A percentile compares a stretch with the other conserved stretches of the same genome.
Evolutionary conservation across 2,329 filamentous ascomycete genomes (phyloP).

Genomic region (Cyphellophora attinorum): DNA sequence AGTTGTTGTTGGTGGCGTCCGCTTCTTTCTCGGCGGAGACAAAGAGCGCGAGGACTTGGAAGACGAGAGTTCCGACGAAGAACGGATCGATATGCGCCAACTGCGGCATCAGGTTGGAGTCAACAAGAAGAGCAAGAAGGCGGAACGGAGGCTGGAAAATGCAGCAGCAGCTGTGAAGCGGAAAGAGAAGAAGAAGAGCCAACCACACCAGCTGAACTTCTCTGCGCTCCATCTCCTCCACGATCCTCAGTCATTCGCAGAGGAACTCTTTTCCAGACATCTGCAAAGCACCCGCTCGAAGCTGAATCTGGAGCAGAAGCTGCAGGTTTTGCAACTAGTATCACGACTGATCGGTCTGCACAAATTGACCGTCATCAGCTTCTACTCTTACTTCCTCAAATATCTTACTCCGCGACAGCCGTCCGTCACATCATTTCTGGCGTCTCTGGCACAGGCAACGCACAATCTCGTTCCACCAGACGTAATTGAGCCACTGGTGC

Average conservation of each 20-base stretch:
- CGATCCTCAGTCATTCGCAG: conserved; percentile 88
- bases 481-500: conserved; percentile 76
- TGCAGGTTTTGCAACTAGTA: conserved; percentile 83
- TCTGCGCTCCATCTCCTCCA: conserved; percentile 88
- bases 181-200: conserved; percentile 77
- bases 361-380: conserved; percentile 75
- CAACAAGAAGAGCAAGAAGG: conserved; percentile 95
- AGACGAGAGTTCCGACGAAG: conserved; percentile 79
- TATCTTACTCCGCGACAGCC: conserved; percentile 80
- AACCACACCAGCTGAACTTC: conserved; percentile 86
- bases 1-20: conserved; percentile 74
- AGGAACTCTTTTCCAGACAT: conserved; percentile 82
- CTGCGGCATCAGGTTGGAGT: conserved; percentile 78
- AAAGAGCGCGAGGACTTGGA: conserved; percentile 90
- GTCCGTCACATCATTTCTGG: conserved; percentile 85
- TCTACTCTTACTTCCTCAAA: conserved; percentile 96
- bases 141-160: conserved; percentile 65
- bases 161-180: conserved; percentile 75
- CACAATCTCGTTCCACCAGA: conserved; percentile 90
- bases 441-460: conserved; percentile 81
- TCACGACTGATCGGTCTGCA: conserved; percentile 86
- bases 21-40: conserved; percentile 93
- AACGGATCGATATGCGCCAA: conserved; percentile 66
- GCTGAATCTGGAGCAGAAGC: conserved; percentile 76
- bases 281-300: conserved; percentile 78